These are phyloP conservation scores for Globisporangium irregulare DNA, from an alignment of 352 stramenopile genomes.

Conservation along the genomic window DNA sequence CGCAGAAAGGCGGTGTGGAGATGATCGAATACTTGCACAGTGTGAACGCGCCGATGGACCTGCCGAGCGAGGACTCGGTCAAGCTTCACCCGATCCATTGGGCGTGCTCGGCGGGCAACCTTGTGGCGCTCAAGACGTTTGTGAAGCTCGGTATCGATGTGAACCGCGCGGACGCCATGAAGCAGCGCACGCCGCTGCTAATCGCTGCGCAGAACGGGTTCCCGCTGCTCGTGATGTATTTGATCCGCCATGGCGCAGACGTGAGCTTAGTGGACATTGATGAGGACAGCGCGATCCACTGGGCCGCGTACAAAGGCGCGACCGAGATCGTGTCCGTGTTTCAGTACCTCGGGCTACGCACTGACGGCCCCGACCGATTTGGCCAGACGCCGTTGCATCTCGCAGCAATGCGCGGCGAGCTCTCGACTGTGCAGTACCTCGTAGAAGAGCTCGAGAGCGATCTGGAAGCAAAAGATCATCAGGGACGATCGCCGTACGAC, in stretches of 20 bases:
- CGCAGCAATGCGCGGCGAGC: slow-evolving; percentile 70
- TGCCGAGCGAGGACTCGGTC: slow-evolving; percentile 56
- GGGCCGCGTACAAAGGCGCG: slow-evolving; percentile 83
- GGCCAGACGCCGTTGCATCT: slow-evolving; percentile 84
- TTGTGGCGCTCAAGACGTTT: slow-evolving; percentile 55
- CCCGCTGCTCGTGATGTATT: slow-evolving; percentile 72
- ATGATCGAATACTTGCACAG: slow-evolving; percentile 57
- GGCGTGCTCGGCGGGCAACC: slow-evolving; percentile 73
- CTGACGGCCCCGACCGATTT: slow-evolving; percentile 60
- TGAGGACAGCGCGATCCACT: slow-evolving; percentile 80
- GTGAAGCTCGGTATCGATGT: slow-evolving; percentile 67
- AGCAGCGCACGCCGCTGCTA: slow-evolving; percentile 71
- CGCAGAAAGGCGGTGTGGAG: slow-evolving; percentile 47
- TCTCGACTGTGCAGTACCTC: slow-evolving; percentile 72
- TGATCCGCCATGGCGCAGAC: slow-evolving; percentile 69
- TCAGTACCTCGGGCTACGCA: slow-evolving; percentile 72
- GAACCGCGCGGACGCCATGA: slow-evolving; percentile 68
- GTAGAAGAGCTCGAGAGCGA: slow-evolving; percentile 76
- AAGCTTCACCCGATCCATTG: slow-evolving; percentile 82
- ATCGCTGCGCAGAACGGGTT: slow-evolving; percentile 77
- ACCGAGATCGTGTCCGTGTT: slow-evolving; percentile 83
- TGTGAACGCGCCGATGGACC: slow-evolving; percentile 46
- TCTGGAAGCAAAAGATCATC: slow-evolving; percentile 40
- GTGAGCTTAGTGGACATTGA: slow-evolving; percentile 61
- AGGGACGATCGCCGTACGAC: slow-evolving; percentile 57